Base-by-base conservation (phyloP, 805 yeast genomes). In the Groenewaldozyma tartarivorans region DNA sequence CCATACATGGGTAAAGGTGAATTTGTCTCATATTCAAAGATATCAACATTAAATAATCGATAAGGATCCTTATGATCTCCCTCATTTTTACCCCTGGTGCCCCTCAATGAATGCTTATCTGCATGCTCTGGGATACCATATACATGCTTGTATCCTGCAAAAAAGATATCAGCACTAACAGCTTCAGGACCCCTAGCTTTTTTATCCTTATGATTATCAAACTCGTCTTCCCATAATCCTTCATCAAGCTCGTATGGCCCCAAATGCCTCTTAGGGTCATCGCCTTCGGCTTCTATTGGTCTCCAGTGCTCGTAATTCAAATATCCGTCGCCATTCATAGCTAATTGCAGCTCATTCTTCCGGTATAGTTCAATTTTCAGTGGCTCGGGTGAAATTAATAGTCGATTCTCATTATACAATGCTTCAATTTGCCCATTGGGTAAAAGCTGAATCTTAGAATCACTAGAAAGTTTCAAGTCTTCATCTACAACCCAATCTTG, bases 111-210 rank as follows among this genome's bases (percentile, higher is more conserved):
- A 37, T 92, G 62, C 1, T 81, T 66, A 50, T 85, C 95, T 0
- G 97, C 90, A 55, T 92, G 98, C 60, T 92, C 98, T 0, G 98
- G 97, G 34, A 92, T 81, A n/a, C 99, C 99, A 58, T 75, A 92
- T 1, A 85, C 82, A 52, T 80, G 70, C 4, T 66, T 57, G 49
- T 69, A 79, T 1, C 75, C 78, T 2, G 61, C 55, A 48, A 92
- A 79, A 0, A 75, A 62, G 44, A 86, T 71, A 57, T 92, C 99
- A 21, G 83, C 48, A 0, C 81, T 96, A 20, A 92, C 69, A 0
- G 96, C 75, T 59, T 92, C 97, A 0, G 98, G 97, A 9, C 70
- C 69, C 21, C 55, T 48, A 5, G 87, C 85, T 9, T 82, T 48
- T 2, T 68, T 62, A 57, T 92, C 98, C 2, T 52, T 59, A 29